These are phyloP conservation scores for Astrephomene gubernaculifera DNA, from an alignment of 139 green algal genomes.

Conservation along the genomic window DNA sequence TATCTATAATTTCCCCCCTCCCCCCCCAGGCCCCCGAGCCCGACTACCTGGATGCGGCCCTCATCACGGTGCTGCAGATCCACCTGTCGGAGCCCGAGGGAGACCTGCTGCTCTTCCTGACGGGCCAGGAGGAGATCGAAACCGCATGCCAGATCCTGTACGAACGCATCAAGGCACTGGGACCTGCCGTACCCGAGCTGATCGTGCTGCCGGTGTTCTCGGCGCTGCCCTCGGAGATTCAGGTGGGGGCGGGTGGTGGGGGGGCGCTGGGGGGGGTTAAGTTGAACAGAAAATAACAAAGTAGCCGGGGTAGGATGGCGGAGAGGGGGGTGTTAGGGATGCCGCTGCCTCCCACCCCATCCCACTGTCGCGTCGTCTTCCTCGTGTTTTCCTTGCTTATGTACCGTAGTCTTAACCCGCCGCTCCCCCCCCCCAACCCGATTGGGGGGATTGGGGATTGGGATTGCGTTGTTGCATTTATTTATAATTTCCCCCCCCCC, in stretches of 20 bases:
- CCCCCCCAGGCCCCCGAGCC: slow-evolving; percentile 75
- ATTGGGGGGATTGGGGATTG: too few species aligned
- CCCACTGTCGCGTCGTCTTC: too few species aligned
- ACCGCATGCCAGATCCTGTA: slow-evolving; percentile 90
- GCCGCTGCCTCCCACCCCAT: too few species aligned
- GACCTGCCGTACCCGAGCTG: slow-evolving; percentile 89
- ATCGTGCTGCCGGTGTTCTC: slow-evolving; percentile 96
- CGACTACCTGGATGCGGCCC: slow-evolving; percentile 96
- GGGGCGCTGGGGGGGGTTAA: not conserved
- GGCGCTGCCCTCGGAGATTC: slow-evolving; percentile 64
- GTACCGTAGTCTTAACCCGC: slow-evolving; percentile 79
- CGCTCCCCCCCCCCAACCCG: slow-evolving; percentile 88
- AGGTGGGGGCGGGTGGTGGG: slow-evolving; percentile 8
- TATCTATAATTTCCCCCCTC: too few species aligned
- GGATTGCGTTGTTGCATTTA: too few species aligned
- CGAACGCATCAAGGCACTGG: slow-evolving; percentile 95
- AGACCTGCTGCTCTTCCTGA: slow-evolving; percentile 95
- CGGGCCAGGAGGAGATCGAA: slow-evolving; percentile 97
- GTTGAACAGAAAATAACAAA: too few species aligned
- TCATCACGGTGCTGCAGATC: slow-evolving; percentile 98
- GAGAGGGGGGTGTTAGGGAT: too few species aligned
- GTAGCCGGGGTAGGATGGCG: too few species aligned
- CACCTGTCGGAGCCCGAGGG: slow-evolving; percentile 84
- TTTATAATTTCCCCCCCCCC: too few species aligned
- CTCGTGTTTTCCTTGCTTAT: not conserved